Percentiles rank a stretch among this genome's conserved stretches.
These are phyloP conservation scores for Didymella keratinophila DNA, from an alignment of 2,329 filamentous ascomycete species.

Conservation along the genomic window DNA sequence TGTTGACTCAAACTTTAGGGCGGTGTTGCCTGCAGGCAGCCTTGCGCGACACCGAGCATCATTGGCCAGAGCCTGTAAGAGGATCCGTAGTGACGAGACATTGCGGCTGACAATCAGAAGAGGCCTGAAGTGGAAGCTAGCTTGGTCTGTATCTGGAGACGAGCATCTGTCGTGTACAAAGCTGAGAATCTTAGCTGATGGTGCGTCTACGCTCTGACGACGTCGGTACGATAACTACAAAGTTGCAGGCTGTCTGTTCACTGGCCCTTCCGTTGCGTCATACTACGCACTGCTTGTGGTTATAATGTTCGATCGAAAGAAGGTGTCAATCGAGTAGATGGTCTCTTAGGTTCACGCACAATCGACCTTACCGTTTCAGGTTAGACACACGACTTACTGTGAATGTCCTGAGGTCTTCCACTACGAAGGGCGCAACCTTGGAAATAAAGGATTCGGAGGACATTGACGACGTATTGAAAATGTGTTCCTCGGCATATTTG, in stretches of 20 bases:
- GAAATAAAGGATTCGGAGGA: background rate
- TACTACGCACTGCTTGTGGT: background rate
- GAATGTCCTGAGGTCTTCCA: background rate
- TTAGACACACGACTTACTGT: background rate
- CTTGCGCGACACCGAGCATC: conserved; percentile 21
- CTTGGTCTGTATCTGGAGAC: background rate
- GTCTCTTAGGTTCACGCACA: background rate
- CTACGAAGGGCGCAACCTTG: background rate
- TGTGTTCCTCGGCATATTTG: background rate
- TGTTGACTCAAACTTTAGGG: conserved; percentile 34
- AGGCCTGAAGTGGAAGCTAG: background rate
- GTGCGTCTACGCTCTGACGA: background rate
- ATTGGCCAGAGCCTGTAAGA: conserved; percentile 28
- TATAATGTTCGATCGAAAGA: background rate
- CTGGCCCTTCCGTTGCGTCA: background rate
- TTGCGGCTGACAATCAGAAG: background rate
- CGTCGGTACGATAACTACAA: too few species aligned
- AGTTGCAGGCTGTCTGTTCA: background rate
- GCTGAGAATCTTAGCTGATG: background rate
- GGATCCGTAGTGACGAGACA: conserved; percentile 6
- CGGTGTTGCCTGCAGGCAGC: conserved; percentile 43
- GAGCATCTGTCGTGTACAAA: background rate
- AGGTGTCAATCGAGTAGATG: background rate
- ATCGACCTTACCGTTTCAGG: background rate
- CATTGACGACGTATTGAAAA: background rate